Base-by-base conservation (phyloP, 2,329 filamentous ascomycete species). In the Cercospora citrullina region DNA sequence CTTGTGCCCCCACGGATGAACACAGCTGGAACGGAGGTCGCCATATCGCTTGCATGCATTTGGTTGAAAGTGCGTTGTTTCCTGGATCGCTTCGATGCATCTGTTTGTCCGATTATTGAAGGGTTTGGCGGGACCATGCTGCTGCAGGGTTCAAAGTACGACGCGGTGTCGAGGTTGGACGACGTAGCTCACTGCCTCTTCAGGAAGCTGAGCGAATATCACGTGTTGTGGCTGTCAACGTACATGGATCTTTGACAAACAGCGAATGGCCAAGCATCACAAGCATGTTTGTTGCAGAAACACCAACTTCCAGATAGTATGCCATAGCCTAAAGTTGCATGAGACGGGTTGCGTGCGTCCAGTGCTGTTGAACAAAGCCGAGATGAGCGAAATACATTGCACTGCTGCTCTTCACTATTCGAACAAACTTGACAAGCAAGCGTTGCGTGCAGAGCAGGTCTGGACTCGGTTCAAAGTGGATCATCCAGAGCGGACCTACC, bases 1-100 rank as follows among this genome's bases (percentile, higher is more conserved):
- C 71, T 72, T 9, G 69, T 68, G 12, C 65, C 69, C 3, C 71
- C 69, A 14, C 70, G 67, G 26, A 69, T 60, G 42, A 66, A 69
- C 21, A 66, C 57, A 10, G 68, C 68, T 21, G 68, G 61, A 21
- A 71, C 60, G 8, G 69, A 63, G 12, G 12, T 55, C 26, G 55
- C 28, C 55, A 58, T 58, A 18, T n/a, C 55, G 55, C 30, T n/a
- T 58, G 28, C 55, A 9, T 33, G 55, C 28, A 31, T 31, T 23
- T 58, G 55, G 12, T 58, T 21, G 48, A 53, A 12, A 23, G 48
- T 53, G 48, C 48, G 48, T 23, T 26, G 23, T 23, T 18, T 18
- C 18, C 48, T 23, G 48, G 21, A 53, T 53, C 21, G 48, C 48
- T 53, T 53, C 48, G 21, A 53, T 53, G 48, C 48, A 53, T 53